A percentile compares a stretch with the other conserved stretches of the same genome.
Conservation (phyloP, 106 monocot species). For the Dioscorea zingiberensis region DNA sequence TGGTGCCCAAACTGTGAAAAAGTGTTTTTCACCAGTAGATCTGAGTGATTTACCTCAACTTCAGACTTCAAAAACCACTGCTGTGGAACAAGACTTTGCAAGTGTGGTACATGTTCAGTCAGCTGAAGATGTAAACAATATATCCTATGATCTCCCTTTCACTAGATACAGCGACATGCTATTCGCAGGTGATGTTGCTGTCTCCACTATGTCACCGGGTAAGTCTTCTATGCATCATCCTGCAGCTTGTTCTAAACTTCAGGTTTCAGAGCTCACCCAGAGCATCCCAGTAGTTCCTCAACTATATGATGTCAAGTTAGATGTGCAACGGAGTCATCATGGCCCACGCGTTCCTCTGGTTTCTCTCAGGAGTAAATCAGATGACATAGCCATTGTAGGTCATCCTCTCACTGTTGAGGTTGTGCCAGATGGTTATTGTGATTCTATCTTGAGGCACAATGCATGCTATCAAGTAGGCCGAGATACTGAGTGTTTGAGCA, state of each 20-base stretch:
- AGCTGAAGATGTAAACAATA: conserved; percentile 1
- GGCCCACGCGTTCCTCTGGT: conserved; percentile 56
- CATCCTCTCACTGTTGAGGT: conserved; percentile 66
- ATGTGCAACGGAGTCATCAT: conserved; percentile 47
- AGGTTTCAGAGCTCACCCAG: conserved; percentile 8
- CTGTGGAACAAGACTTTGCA: conserved; percentile 1
- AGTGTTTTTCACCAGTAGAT: conserved; percentile 11
- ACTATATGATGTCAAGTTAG: conserved; percentile 63
- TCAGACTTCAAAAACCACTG: background rate
- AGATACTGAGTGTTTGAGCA: background rate
- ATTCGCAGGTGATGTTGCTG: conserved; percentile 4
- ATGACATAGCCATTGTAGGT: conserved; percentile 62
- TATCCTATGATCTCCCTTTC: conserved; percentile 7
- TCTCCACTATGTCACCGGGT: conserved; percentile 1
- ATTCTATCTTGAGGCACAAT: conserved; percentile 11
- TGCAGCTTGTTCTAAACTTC: conserved; percentile 4
- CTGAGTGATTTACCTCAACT: conserved; percentile 5
- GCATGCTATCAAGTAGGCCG: background rate
- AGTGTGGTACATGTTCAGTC: conserved; percentile 3
- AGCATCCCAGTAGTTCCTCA: background rate
- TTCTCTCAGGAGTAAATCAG: conserved; percentile 77
- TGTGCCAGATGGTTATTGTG: conserved; percentile 13
- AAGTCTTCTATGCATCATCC: conserved; percentile 5
- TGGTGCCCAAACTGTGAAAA: conserved; percentile 8
- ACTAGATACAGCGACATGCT: conserved; percentile 10